Conservation (phyloP, 139 green algal genomes). For the Auxenochlorella protothecoides region DNA sequence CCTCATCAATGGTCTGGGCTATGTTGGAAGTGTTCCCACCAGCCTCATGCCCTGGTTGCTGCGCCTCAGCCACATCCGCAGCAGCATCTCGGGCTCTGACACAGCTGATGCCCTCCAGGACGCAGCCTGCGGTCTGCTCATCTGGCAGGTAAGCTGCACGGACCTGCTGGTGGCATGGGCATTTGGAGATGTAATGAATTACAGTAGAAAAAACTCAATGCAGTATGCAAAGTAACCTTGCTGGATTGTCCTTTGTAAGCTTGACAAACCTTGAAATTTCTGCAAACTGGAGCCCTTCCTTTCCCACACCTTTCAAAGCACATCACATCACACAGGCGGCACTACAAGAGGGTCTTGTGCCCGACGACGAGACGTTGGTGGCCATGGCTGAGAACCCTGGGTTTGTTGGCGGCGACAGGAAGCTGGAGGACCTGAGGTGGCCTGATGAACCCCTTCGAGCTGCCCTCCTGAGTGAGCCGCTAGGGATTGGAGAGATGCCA, state of each 20-base stretch:
- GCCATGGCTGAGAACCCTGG: too few species aligned
- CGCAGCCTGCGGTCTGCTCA: slow-evolving; percentile 31
- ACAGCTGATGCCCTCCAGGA: slow-evolving; percentile 36
- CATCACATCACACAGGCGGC: slow-evolving; percentile 15
- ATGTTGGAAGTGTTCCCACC: slow-evolving; percentile 53
- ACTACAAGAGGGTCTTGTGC: slow-evolving; percentile 57
- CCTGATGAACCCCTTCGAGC: slow-evolving; percentile 56
- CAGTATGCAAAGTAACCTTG: too few species aligned
- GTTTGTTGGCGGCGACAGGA: too few species aligned
- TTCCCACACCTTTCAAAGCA: too few species aligned
- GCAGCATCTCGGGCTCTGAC: slow-evolving; percentile 20
- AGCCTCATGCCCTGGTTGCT: slow-evolving; percentile 62
- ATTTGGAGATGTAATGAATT: too few species aligned
- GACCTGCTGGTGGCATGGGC: too few species aligned
- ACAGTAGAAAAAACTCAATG: too few species aligned
- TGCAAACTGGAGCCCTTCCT: too few species aligned
- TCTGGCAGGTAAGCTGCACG: slow-evolving; percentile 33
- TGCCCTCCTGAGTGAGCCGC: slow-evolving; percentile 20
- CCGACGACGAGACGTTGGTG: slow-evolving; percentile 43
- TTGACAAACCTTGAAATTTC: too few species aligned
- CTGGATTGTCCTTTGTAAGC: too few species aligned
- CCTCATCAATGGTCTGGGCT: slow-evolving; percentile 59
- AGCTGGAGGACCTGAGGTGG: slow-evolving; percentile 40
- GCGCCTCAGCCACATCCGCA: slow-evolving; percentile 55
- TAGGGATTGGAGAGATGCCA: too few species aligned